These are phyloP conservation scores for Citrus cavaleriei DNA, from an alignment of 345 rosid species.

Conservation along the genomic window DNA sequence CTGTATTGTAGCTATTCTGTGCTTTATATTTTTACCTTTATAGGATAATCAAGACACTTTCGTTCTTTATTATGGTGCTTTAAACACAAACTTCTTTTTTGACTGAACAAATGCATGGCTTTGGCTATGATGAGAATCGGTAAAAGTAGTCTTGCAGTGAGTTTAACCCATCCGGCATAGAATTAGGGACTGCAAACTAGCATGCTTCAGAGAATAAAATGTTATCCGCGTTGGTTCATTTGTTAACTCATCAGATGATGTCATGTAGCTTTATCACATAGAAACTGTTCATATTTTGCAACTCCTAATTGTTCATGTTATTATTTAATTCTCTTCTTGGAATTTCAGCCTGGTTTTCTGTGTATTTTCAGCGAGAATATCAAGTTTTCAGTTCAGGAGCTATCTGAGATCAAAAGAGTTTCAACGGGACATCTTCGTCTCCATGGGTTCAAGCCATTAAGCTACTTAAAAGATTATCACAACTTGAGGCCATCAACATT, in stretches of 20 bases:
- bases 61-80: neutral
- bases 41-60: neutral
- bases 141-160: neutral
- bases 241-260: neutral
- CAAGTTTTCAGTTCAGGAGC: slow-evolving; percentile 58
- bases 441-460: slow-evolving; percentile 91
- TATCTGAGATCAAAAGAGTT: slow-evolving; percentile 71
- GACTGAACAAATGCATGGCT: neutral
- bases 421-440: slow-evolving; percentile 65
- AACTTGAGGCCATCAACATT: slow-evolving; percentile 92
- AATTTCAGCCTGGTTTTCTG: slow-evolving; percentile 8
- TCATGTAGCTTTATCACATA: neutral
- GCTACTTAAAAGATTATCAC: slow-evolving; percentile 87
- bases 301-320: neutral
- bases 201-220: neutral
- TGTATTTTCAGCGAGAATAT: slow-evolving; percentile 51
- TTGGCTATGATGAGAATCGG: neutral
- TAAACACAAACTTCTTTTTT: neutral
- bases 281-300: neutral
- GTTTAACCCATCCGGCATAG: neutral
- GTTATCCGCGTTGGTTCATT: neutral
- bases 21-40: neutral
- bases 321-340: slow-evolving; percentile 1
- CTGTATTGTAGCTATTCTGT: neutral
- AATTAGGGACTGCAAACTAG: neutral